Evolutionary conservation across 129 eudicot genomes (phyloP).

Genomic region (Artemisia argyi): DNA sequence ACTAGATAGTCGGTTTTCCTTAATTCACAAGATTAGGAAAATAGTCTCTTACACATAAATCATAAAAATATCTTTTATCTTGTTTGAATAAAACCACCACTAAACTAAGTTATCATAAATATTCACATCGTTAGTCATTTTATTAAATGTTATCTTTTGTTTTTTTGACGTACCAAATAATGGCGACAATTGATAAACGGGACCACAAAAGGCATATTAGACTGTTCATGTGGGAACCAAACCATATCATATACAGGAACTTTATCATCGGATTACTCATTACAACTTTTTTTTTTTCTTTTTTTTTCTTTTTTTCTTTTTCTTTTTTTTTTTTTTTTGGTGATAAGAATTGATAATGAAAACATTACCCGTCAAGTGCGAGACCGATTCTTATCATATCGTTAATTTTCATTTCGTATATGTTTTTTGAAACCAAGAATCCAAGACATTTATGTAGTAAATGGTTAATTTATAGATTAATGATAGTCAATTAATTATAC

Average conservation of each 20-base stretch:
- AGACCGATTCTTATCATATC: neutral
- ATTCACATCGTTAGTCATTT: too few species aligned
- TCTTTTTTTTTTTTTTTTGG: neutral
- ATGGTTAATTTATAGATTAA: too few species aligned
- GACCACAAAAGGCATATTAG: slow-evolving; percentile 12
- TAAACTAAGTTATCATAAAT: too few species aligned
- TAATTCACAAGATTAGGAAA: too few species aligned
- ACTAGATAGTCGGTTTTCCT: too few species aligned
- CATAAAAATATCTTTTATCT: too few species aligned
- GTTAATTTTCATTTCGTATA: neutral
- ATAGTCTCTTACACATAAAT: too few species aligned
- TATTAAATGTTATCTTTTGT: neutral
- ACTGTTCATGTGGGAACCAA: slow-evolving; percentile 9
- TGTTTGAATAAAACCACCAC: too few species aligned
- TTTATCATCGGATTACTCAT: slow-evolving; percentile 4
- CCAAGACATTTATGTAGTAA: too few species aligned
- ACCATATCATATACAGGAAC: slow-evolving; percentile 12
- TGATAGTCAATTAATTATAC: too few species aligned
- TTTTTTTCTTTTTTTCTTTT: neutral
- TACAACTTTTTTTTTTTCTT: neutral
- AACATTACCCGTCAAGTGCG: slow-evolving; percentile 11
- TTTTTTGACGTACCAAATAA: neutral
- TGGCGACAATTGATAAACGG: neutral
- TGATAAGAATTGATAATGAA: neutral
- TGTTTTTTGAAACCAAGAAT: too few species aligned